phyloP scores from a whole-genome alignment of 148 eudicot species.

The Chenopodium berlandieri region DNA sequence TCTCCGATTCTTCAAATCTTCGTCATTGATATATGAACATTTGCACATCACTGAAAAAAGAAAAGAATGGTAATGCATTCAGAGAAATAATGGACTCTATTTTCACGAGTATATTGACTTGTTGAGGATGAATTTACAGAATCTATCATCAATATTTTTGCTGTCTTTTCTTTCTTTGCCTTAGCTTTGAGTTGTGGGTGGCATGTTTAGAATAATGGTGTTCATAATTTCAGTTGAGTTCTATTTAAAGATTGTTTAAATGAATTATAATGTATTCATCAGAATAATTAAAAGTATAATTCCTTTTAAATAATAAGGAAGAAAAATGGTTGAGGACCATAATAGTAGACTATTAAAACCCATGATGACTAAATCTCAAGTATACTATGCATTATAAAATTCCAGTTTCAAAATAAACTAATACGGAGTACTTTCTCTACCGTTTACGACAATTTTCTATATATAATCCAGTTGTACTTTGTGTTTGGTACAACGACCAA shows the following conservation, averaged over 20 bases:
- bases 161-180: neutral
- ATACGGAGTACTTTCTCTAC: too few species aligned
- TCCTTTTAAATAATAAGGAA: neutral
- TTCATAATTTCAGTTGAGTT: slow-evolving; percentile 8
- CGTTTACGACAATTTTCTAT: too few species aligned
- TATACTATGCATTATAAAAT: neutral
- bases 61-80: slow-evolving; percentile 50
- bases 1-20: slow-evolving; percentile 22
- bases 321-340: slow-evolving; percentile 1
- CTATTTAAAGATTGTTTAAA: neutral
- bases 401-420: neutral
- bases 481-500: too few species aligned
- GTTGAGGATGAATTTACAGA: neutral
- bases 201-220: slow-evolving; percentile 28
- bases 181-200: slow-evolving; percentile 25
- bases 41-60: slow-evolving; percentile 50
- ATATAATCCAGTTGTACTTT: too few species aligned
- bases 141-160: slow-evolving; percentile 16
- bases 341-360: neutral
- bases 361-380: neutral
- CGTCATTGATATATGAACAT: slow-evolving; percentile 39
- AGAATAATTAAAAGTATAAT: slow-evolving; percentile 6
- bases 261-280: neutral
- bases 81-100: neutral
- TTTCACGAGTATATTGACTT: neutral